Evolutionary conservation across 169 alveolate genomes (phyloP).

Genomic region (Plasmodium vivax): DNA sequence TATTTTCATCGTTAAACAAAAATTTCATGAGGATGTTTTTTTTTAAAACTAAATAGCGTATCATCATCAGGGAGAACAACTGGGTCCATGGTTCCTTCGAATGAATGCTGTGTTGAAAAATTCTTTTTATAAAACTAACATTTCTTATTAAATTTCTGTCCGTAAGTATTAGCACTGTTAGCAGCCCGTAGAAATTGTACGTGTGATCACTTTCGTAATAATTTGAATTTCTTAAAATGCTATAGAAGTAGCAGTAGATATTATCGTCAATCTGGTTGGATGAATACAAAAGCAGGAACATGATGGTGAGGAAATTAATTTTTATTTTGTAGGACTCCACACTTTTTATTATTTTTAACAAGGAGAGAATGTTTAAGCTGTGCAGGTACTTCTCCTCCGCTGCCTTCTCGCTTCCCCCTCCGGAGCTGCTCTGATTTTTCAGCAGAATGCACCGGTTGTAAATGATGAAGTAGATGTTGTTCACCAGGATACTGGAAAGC

Average conservation of each 20-base stretch:
- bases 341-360: conserved; percentile 41
- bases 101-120: conserved; percentile 63
- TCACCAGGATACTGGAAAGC: conserved; percentile 55
- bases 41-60: conserved; percentile 39
- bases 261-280: conserved; percentile 60
- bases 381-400: conserved; percentile 28
- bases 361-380: conserved; percentile 62
- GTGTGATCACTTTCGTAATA: conserved; percentile 68
- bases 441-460: conserved; percentile 1
- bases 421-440: background rate
- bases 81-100: conserved; percentile 45
- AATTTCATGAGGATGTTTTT: conserved; percentile 26
- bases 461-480: conserved; percentile 56
- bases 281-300: conserved; percentile 48
- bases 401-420: background rate
- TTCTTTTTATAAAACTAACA: conserved; percentile 55
- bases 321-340: conserved; percentile 61
- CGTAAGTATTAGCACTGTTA: conserved; percentile 49
- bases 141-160: conserved; percentile 53
- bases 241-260: conserved; percentile 44
- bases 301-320: conserved; percentile 44
- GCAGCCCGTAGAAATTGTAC: conserved; percentile 29
- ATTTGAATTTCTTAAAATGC: conserved; percentile 42
- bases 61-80: conserved; percentile 45
- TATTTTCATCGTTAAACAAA: conserved; percentile 49